Conservation (phyloP, 192 early-diverging fungal genomes). For the Lunasporangiospora selenospora region DNA sequence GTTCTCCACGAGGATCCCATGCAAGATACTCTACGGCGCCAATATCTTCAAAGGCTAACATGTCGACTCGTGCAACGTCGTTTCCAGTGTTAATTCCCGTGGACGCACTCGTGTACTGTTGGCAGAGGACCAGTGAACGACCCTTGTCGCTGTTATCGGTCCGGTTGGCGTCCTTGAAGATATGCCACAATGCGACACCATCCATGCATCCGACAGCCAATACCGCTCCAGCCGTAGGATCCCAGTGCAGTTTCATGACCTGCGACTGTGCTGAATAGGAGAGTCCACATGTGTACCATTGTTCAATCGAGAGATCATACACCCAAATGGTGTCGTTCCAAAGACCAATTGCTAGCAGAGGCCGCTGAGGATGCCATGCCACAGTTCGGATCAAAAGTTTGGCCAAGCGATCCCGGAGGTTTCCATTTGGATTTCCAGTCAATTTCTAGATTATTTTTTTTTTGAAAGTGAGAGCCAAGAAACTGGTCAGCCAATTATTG, state of each 20-base stretch:
- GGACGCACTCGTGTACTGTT: not conserved
- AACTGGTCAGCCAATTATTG: too few species aligned
- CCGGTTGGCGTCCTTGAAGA: constrained; percentile 29
- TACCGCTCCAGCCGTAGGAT: constrained; percentile 39
- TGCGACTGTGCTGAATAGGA: constrained; percentile 19
- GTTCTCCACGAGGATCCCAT: constrained; percentile 42
- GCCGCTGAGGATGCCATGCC: constrained; percentile 79
- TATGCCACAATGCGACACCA: constrained; percentile 33
- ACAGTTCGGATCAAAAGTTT: constrained; percentile 58
- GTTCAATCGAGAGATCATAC: constrained; percentile 67
- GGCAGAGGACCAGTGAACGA: constrained; percentile 15
- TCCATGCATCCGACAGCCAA: constrained; percentile 22
- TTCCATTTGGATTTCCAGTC: too few species aligned
- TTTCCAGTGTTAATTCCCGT: constrained; percentile 10
- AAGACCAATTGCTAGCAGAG: constrained; percentile 73
- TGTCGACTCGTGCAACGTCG: constrained; percentile 27
- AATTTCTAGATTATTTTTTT: too few species aligned
- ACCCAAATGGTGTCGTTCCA: constrained; percentile 69
- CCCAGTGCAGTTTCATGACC: constrained; percentile 35
- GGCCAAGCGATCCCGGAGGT: constrained; percentile 13
- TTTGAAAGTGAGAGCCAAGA: too few species aligned
- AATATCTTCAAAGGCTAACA: constrained; percentile 7
- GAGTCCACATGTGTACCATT: constrained; percentile 50
- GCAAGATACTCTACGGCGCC: constrained; percentile 18
- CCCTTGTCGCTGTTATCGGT: constrained; percentile 12